Base-by-base conservation (phyloP, 2,329 filamentous ascomycete genomes). In the Drechslera avenae region DNA sequence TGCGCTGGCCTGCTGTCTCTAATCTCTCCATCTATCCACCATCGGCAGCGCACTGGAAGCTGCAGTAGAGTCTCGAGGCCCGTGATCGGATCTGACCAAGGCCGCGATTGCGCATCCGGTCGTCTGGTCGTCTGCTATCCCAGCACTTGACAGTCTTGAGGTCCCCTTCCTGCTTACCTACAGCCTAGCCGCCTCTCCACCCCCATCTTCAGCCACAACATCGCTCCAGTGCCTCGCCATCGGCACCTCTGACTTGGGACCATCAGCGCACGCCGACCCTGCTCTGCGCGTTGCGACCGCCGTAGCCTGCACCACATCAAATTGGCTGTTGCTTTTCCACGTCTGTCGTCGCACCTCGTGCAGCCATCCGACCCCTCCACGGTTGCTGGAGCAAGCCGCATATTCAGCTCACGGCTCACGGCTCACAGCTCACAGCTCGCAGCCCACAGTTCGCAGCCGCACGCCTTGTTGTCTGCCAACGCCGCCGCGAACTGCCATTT, bases 151-250 rank as follows among this genome's bases (percentile, higher is more conserved):
- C 9, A 8, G 9, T 12, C 19, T 23, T 33, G 39, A 23, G n/a
- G 16, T 30, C 21, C 12, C 31, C 39, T 12, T 28, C 35, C 16
- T 45, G 47, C 30, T 43, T 45, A 36, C 40, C 34, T 39, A 23
- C 26, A 44, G 41, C 40, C 47, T 45, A 33, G 48, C 26, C 36
- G 30, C 36, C 42, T 35, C 33, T 26, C 43, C 43, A 37, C 37
- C 43, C 43, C 41, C 41, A 18, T 43, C 46, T 43, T 51, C 48
- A 51, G 48, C 48, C 48, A 51, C 48, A 46, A 51, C 36, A 42
- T 31, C 26, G 19, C 37, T 26, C 37, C 48, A 42, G 31, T 32
- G 39, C 37, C 43, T 47, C 43, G 48, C 35, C 48, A 46, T 51
- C 48, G 48, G 48, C 48, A 41, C 48, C 43, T 35, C 16, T 16